These are phyloP conservation scores for Aspergillus biplanus DNA, from an alignment of 495 filamentous ascomycete genomes.

Conservation along the genomic window DNA sequence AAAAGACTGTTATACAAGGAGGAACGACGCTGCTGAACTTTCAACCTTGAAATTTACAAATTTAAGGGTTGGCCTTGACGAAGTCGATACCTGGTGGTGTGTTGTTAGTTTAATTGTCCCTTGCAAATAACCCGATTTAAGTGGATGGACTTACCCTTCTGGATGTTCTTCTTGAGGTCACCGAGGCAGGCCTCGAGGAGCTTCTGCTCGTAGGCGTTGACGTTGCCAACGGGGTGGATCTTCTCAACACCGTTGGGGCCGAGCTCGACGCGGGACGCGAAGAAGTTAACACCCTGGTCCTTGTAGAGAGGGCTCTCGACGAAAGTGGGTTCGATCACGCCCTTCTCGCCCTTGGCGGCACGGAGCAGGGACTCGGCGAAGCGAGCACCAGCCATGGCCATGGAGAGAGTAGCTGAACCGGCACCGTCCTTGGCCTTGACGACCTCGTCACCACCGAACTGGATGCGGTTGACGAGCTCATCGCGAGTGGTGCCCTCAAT, in stretches of 20 bases:
- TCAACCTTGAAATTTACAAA: conserved; percentile 26
- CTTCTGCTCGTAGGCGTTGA: conserved; percentile 84
- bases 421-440: conserved; percentile 99
- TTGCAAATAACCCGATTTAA: not conserved
- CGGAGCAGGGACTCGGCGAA: conserved; percentile 95
- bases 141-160: conserved; percentile 59
- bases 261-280: conserved; percentile 90
- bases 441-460: conserved; percentile 99
- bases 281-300: conserved; percentile 95
- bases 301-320: conserved; percentile 97
- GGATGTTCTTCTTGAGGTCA: conserved; percentile 90
- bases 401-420: conserved; percentile 96
- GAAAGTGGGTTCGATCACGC: conserved; percentile 93
- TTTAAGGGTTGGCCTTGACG: conserved; percentile 71
- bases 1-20: conserved; percentile 36
- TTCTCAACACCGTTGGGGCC: conserved; percentile 95
- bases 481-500: conserved; percentile 74
- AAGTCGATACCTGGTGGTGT: conserved; percentile 53
- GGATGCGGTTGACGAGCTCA: conserved; percentile 88
- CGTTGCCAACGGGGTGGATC: conserved; percentile 80
- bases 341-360: conserved; percentile 91
- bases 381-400: conserved; percentile 98
- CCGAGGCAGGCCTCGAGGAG: conserved; percentile 79
- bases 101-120: not conserved
- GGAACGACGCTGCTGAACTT: conserved; percentile 29